phyloP scores from a whole-genome alignment of 179 eudicot species.

The Vitellaria paradoxa region DNA sequence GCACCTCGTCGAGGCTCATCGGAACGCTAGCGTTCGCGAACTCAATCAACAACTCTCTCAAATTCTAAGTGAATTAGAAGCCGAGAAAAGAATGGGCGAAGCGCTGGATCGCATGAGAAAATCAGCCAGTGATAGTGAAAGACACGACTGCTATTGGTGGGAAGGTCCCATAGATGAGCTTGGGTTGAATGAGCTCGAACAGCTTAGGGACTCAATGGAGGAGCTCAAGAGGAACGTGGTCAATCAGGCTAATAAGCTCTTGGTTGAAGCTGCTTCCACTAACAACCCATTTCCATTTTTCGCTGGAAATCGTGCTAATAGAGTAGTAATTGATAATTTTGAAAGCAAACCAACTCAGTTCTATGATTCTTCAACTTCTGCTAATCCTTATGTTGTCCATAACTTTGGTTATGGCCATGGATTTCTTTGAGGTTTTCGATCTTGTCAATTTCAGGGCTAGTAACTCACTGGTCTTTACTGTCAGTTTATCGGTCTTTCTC shows the following conservation, averaged over 20 bases:
- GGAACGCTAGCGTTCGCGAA: background rate
- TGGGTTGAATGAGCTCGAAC: conserved; percentile 20
- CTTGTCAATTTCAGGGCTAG: background rate
- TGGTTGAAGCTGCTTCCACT: background rate
- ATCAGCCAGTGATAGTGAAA: conserved; percentile 6
- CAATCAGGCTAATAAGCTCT: conserved; percentile 28
- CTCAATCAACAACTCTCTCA: conserved; percentile 28
- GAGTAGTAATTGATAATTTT: background rate
- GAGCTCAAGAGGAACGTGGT: conserved; percentile 47
- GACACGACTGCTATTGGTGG: conserved; percentile 30
- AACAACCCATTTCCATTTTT: background rate
- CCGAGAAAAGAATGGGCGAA: conserved; percentile 33
- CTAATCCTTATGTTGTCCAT: background rate
- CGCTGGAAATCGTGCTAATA: background rate
- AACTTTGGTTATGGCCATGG: conserved; percentile 13
- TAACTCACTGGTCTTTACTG: background rate
- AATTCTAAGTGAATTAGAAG: conserved; percentile 22
- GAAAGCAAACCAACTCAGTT: conserved; percentile 14
- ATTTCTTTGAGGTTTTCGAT: conserved; percentile 7
- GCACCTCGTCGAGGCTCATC: conserved; percentile 1
- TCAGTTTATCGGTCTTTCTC: background rate
- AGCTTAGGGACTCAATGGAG: conserved; percentile 37
- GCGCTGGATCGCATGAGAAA: conserved; percentile 29
- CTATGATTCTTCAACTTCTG: background rate
- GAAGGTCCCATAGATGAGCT: conserved; percentile 31